Evolutionary conservation across 1,284 basidiomycete species (phyloP), one percentile per base, ranked within the genome.

Genomic region (Ustilago loliicola): DNA sequence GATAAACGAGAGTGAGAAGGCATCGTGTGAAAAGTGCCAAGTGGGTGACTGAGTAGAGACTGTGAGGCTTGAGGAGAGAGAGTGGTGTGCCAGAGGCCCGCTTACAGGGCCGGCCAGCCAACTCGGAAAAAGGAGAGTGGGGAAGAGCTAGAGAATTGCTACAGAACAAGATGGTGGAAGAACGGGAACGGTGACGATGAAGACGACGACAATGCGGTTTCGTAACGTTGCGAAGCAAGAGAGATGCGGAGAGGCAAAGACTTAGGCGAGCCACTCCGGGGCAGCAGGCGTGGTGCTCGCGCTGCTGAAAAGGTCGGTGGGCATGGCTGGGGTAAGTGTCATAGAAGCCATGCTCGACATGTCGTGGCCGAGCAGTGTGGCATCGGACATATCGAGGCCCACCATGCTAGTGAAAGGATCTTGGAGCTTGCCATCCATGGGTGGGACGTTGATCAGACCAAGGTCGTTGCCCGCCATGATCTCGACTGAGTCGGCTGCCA

Each of bases 381-480:
- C 65, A 36, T 77, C 69, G 11, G 65, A 65, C 65, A 72, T 65
- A 50, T 68, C 69, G 29, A 71, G 50, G 25, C 63, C 63, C 23
- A 61, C 36, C 25, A 73, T 59, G 60, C 51, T 61, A 25, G 27
- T 53, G 53, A 77, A 73, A 21, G 70, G 75, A 34, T 77, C 70
- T 40, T 73, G 66, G 6, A 73, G 75, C 67, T 77, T 77, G 66
- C 61, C 66, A 45, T 73, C 70, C 54, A 70, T 56, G 6, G 51
- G 38, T 10, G 60, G 59, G 8, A 67, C 75, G 61, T 72, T 70
- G 66, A 77, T 73, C 52, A 77, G 64, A 42, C 75, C 75, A 21
- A 77, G 61, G 34, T 77, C 70, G 75, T 77, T 77, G 67, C 66
- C 66, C 38, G 66, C 64, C 63, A 70, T 64, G 61, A 73, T 73